Conservation (phyloP, 1,284 basidiomycete species). For the Vanrija sp. region DNA sequence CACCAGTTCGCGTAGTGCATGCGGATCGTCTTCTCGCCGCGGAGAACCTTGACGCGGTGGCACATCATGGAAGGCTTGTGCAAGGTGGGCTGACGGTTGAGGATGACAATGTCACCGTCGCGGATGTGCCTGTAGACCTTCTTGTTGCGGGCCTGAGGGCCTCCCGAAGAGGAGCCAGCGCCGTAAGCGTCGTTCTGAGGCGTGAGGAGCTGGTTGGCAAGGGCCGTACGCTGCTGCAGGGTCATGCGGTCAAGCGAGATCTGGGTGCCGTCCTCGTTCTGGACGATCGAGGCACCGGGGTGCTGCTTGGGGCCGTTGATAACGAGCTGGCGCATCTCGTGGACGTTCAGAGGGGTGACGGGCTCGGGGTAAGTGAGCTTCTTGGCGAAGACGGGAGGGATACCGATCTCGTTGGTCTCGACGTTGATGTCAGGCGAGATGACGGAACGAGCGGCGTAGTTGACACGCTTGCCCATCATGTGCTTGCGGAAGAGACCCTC, state of each 20-base stretch:
- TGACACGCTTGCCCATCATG: constrained; percentile 99
- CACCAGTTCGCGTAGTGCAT: constrained; percentile 99
- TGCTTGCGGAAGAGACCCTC: constrained; percentile 97
- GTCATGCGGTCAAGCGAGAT: constrained; percentile 80
- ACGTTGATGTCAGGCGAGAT: constrained; percentile 99
- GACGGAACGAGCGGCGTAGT: constrained; percentile 97
- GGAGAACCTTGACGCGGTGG: constrained; percentile 85
- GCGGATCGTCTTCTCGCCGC: constrained; percentile 96
- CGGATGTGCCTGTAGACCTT: constrained; percentile 94
- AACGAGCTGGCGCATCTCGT: constrained; percentile 83
- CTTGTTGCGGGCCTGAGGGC: constrained; percentile 78
- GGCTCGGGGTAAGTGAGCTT: constrained; percentile 98
- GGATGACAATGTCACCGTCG: constrained; percentile 91
- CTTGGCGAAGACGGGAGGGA: constrained; percentile 94
- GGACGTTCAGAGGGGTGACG: constrained; percentile 86
- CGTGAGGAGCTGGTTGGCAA: constrained; percentile 95
- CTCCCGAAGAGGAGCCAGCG: constrained; percentile 52
- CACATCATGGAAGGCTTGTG: constrained; percentile 99
- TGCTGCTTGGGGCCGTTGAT: constrained; percentile 86
- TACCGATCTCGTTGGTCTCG: constrained; percentile 97
- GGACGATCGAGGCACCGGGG: constrained; percentile 91
- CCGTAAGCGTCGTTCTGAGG: constrained; percentile 71
- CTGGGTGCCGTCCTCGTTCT: constrained; percentile 88
- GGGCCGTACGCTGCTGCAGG: constrained; percentile 83
- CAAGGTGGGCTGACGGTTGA: constrained; percentile 97